Evolutionary conservation across 176 grass and related monocot species (phyloP).

Genomic region (Oryza punctata): DNA sequence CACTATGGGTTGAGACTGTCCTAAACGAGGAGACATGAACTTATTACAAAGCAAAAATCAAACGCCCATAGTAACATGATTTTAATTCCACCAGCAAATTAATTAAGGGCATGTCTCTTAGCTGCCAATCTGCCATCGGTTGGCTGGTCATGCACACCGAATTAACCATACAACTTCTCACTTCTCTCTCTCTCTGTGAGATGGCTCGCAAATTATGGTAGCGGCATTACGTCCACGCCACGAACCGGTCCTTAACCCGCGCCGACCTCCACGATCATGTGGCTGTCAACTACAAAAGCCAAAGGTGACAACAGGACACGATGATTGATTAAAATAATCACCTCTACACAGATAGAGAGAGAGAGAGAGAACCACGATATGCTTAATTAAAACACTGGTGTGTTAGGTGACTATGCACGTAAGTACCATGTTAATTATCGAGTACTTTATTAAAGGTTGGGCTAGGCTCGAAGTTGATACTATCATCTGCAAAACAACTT

Average conservation of each 20-base stretch:
- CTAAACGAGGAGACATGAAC: not conserved
- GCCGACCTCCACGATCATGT: not conserved
- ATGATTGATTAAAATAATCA: not conserved
- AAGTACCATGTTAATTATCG: not conserved
- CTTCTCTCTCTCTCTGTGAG: not conserved
- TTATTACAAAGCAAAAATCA: not conserved
- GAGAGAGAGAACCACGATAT: not conserved
- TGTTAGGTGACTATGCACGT: not conserved
- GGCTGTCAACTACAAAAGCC: slow-evolving; percentile 18
- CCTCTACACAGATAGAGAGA: not conserved
- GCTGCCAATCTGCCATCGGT: not conserved
- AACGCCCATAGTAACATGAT: not conserved
- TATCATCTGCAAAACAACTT: not conserved
- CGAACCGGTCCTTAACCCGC: not conserved
- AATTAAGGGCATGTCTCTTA: not conserved
- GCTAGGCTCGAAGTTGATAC: slow-evolving; percentile 5
- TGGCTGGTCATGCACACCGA: not conserved
- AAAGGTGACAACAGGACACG: not conserved
- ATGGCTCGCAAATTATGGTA: not conserved
- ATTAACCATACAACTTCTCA: not conserved
- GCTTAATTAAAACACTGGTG: not conserved
- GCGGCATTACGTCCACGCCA: slow-evolving; percentile 28
- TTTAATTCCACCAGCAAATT: not conserved
- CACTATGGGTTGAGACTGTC: too few relatives aligned
- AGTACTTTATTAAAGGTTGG: not conserved